Evolutionary conservation across 2,329 filamentous ascomycete species (phyloP), one percentile per base, ranked within the genome.

Genomic region (Clonostachys chloroleuca): DNA sequence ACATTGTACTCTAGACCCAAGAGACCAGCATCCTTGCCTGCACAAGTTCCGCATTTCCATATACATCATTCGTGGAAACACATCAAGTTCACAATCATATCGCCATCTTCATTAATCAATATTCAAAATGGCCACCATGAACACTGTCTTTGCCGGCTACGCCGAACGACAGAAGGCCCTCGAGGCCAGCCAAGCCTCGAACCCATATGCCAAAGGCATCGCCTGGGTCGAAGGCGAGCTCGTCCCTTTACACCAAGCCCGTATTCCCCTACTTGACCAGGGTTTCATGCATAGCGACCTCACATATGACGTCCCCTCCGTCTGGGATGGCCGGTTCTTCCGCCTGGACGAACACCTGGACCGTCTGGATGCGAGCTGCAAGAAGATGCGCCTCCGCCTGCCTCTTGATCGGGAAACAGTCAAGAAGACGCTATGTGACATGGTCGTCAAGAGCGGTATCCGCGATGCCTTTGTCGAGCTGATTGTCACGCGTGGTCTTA

Each of bases 311-410:
- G 75, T 78, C 0, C 72, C 73, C 1, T 57, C 73, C 0, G 70
- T 77, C 24, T 78, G 75, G 75, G 71, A 77, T 43, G 72, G 74
- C 0, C 70, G 69, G 2, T 74, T 74, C 54, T 77, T 78, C 59
- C 73, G 74, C 1, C 67, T 78, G 0, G 70, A 76, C 40, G 72
- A 77, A 47, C 75, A 77, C 50, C 52, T 77, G 2, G 54, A 56
- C 17, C 68, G 74, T 6, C 58, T 78, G 1, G 64, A 71, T n/a
- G 52, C 52, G 0, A 72, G 66, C 54, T 75, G 72, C 52, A 52
- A 49, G 9, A 77, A 78, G 56, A 58, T 78, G 44, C 66, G 73
- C 1, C 59, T 77, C 2, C 55, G 57, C 24, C 51, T 75, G 2
- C 74, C 74, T 0, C 45, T 75, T 0, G 60, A 71, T 0, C 58